Evolutionary conservation across 768 basidiomycete species (phyloP).

Genomic region (Boletus coccyginus): DNA sequence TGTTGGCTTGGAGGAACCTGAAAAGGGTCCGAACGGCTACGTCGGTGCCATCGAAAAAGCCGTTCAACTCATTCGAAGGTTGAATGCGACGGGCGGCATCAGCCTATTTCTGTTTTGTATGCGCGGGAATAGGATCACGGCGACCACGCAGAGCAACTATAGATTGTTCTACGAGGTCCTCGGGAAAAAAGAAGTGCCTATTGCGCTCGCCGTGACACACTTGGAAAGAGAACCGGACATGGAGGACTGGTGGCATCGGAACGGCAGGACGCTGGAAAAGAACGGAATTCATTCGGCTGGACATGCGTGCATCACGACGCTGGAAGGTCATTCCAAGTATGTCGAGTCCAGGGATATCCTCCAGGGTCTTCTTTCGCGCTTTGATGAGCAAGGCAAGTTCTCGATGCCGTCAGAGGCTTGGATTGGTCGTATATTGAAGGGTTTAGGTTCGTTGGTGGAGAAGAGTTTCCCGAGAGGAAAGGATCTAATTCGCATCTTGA

Average conservation of each 20-base stretch:
- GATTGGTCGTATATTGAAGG: conserved; percentile 25
- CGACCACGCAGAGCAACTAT: conserved; percentile 25
- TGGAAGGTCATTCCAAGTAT: conserved; percentile 25
- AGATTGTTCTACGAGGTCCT: conserved; percentile 25
- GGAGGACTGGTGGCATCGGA: conserved; percentile 34
- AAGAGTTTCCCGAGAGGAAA: conserved; percentile 22
- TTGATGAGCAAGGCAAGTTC: conserved; percentile 27
- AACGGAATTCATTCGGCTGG: conserved; percentile 23
- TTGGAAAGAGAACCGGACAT: conserved; percentile 34
- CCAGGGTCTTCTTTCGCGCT: conserved; percentile 16
- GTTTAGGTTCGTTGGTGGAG: conserved; percentile 17
- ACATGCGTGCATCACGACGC: conserved; percentile 33
- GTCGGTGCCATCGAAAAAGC: conserved; percentile 31
- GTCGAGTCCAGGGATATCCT: conserved; percentile 30
- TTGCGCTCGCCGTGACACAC: conserved; percentile 39
- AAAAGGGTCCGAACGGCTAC: conserved; percentile 16
- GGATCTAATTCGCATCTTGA: conserved; percentile 24
- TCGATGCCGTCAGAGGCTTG: conserved; percentile 29
- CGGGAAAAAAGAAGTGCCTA: conserved; percentile 36
- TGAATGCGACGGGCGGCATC: conserved; percentile 34
- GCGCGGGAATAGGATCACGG: conserved; percentile 35
- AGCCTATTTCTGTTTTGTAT: conserved; percentile 42
- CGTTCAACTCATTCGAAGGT: conserved; percentile 31
- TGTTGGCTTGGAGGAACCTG: conserved; percentile 31
- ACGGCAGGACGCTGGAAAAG: conserved; percentile 18